Evolutionary conservation across 228 moss, liverwort and hornwort genomes (phyloP).

Genomic region (Sphagnum magellanicum): DNA sequence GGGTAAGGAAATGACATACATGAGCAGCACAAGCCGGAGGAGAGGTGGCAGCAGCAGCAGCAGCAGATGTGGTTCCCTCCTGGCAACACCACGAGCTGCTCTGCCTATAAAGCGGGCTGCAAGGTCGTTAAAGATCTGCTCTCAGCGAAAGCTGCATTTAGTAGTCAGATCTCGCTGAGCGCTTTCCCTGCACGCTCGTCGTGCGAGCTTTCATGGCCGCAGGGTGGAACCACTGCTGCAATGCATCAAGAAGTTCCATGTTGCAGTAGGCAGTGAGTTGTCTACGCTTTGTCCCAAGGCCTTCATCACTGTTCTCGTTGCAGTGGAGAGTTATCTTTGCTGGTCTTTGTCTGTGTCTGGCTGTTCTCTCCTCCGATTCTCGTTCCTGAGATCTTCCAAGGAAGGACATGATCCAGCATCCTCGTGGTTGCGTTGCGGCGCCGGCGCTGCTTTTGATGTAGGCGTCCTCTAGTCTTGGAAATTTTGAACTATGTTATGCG

Average conservation of each 20-base stretch:
- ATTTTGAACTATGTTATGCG: no score
- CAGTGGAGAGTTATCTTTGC: not conserved
- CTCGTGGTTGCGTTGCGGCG: not conserved
- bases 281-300: no score
- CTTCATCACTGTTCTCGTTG: no score
- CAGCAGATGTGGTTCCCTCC: conserved; percentile 69
- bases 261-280: no score
- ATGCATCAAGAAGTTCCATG: no score
- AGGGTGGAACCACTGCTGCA: no score
- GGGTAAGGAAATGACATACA: conserved; percentile 74
- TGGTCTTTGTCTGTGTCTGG: not conserved
- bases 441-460: not conserved
- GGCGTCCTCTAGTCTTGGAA: not conserved
- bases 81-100: conserved; percentile 50
- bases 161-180: no score
- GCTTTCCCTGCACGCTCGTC: no score
- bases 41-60: conserved; percentile 35
- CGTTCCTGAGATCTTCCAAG: not conserved
- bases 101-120: conserved; percentile 23
- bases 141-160: no score
- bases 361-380: not conserved
- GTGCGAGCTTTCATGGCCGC: no score
- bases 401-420: not conserved
- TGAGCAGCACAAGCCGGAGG: conserved; percentile 62
- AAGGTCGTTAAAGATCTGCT: conserved; percentile 20